phyloP scores from a whole-genome alignment of 1,284 basidiomycete genomes.

The Moesziomyces sp. region DNA sequence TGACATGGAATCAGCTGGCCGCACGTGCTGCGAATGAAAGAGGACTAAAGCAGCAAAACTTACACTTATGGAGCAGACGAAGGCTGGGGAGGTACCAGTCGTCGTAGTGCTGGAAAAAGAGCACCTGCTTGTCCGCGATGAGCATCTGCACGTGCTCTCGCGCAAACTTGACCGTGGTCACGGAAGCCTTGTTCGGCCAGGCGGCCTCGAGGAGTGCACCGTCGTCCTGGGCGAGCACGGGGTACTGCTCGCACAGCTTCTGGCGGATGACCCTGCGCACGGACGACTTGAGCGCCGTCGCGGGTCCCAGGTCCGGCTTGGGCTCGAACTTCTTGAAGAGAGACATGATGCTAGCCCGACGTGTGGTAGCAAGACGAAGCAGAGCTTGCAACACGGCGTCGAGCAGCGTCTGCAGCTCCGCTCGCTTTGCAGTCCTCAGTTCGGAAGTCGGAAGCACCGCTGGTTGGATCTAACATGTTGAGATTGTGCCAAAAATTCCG shows the following conservation, averaged over 20 bases:
- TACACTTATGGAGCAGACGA: conserved; percentile 84
- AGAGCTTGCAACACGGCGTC: not conserved
- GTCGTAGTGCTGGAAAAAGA: conserved; percentile 98
- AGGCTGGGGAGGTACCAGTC: conserved; percentile 90
- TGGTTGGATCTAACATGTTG: conserved; percentile 19
- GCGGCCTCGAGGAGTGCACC: conserved; percentile 81
- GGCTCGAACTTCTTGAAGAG: conserved; percentile 70
- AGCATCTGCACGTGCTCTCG: conserved; percentile 95
- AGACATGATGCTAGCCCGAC: conserved; percentile 52
- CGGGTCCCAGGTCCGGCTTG: conserved; percentile 86
- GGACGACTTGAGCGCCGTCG: conserved; percentile 94
- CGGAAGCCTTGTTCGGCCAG: conserved; percentile 98
- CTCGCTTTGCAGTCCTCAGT: conserved; percentile 4
- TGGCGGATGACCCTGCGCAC: conserved; percentile 89
- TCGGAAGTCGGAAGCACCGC: conserved; percentile 23
- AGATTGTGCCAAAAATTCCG: too few relatives aligned
- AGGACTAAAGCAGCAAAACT: conserved; percentile 3
- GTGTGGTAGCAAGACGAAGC: not conserved
- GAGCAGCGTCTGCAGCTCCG: conserved; percentile 4
- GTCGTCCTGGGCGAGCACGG: conserved; percentile 71
- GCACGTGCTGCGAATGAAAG: not conserved
- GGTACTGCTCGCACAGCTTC: conserved; percentile 84
- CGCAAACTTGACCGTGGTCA: conserved; percentile 89
- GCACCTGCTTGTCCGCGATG: conserved; percentile 83
- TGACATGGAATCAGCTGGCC: conserved; percentile 3